phyloP scores from a whole-genome alignment of 768 basidiomycete genomes.

The Cyclocybe aegerita region DNA sequence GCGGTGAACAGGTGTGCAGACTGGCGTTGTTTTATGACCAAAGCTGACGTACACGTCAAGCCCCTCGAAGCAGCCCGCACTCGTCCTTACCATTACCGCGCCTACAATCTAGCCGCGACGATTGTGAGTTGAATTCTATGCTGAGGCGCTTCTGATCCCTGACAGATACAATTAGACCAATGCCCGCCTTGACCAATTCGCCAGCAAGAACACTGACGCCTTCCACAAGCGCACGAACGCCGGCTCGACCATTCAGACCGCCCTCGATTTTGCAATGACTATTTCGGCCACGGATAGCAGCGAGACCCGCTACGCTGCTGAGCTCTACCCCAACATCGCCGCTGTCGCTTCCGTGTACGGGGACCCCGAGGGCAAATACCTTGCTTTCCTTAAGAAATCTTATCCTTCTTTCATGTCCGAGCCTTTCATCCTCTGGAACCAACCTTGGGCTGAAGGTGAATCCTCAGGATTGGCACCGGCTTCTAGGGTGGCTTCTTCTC shows the following conservation, averaged over 20 bases:
- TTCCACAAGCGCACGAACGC: slow-evolving; percentile 50
- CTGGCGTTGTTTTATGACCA: not conserved
- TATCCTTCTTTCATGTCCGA: slow-evolving; percentile 40
- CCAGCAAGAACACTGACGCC: slow-evolving; percentile 36
- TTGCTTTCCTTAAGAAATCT: slow-evolving; percentile 39
- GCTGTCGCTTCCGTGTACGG: slow-evolving; percentile 59
- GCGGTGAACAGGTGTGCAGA: slow-evolving; percentile 52
- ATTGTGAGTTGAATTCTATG: slow-evolving; percentile 39
- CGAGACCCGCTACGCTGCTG: slow-evolving; percentile 39
- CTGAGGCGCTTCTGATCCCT: not conserved
- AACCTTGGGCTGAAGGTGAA: slow-evolving; percentile 38
- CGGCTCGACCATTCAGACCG: slow-evolving; percentile 59
- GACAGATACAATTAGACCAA: slow-evolving; percentile 42
- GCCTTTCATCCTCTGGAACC: slow-evolving; percentile 55
- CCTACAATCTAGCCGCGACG: slow-evolving; percentile 69
- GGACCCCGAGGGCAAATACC: slow-evolving; percentile 60
- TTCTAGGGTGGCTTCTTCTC: no score
- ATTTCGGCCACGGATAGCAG: slow-evolving; percentile 29
- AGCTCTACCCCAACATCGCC: slow-evolving; percentile 58
- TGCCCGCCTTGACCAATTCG: slow-evolving; percentile 50
- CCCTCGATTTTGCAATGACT: slow-evolving; percentile 58
- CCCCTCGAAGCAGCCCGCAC: slow-evolving; percentile 62
- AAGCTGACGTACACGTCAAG: slow-evolving; percentile 25
- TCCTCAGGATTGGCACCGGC: no score
- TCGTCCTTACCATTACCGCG: slow-evolving; percentile 64